Percentiles rank a stretch among this genome's conserved stretches.
phyloP scores from a whole-genome alignment of 176 grass and related monocot species.

The Zoysia japonica region DNA sequence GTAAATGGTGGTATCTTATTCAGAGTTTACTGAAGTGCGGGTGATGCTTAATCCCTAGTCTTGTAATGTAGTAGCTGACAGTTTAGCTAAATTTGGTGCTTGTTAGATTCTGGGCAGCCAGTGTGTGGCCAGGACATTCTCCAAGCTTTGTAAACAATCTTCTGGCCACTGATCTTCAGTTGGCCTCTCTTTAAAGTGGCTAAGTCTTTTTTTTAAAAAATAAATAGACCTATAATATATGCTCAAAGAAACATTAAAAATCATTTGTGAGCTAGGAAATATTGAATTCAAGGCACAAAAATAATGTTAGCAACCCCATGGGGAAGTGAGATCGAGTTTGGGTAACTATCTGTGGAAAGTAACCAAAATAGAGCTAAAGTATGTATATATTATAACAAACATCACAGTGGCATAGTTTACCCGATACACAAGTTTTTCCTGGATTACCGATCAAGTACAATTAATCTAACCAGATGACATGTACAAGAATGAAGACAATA shows the following conservation, averaged over 20 bases:
- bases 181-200: no score
- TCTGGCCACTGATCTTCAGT: no score
- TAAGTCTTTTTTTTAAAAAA: neutral
- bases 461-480: neutral
- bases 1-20: no score
- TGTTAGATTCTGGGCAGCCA: no score
- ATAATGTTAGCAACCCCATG: neutral
- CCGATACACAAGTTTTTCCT: neutral
- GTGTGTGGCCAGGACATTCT: no score
- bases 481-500: slow-evolving; percentile 17
- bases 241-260: slow-evolving; percentile 2
- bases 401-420: neutral
- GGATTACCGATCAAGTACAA: neutral
- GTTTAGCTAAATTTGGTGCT: no score
- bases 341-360: neutral
- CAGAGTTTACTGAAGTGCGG: no score
- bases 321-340: neutral
- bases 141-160: no score
- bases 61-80: no score
- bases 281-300: neutral
- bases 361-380: neutral
- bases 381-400: neutral
- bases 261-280: neutral
- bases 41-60: no score
- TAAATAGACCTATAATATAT: neutral